A percentile compares a stretch with the other conserved stretches of the same genome.
These are phyloP conservation scores for Diatrype stigma DNA, from an alignment of 2,329 filamentous ascomycete species.

Conservation along the genomic window DNA sequence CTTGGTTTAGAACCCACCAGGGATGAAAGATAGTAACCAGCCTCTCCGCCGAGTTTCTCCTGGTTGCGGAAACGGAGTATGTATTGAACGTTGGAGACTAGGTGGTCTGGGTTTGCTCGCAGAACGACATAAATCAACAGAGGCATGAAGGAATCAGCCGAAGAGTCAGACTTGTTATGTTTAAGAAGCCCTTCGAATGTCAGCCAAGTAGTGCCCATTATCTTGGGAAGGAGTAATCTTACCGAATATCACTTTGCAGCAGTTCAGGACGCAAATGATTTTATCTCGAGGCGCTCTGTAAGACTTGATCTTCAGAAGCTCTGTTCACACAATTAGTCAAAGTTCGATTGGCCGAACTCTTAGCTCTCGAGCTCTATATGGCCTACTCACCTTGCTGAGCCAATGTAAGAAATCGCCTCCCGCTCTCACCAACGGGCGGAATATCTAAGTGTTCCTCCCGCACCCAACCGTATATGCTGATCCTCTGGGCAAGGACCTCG, in stretches of 20 bases:
- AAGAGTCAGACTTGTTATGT: conserved; percentile 89
- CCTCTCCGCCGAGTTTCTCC: conserved; percentile 95
- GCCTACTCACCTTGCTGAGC: conserved; percentile 71
- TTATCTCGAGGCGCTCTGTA: conserved; percentile 97
- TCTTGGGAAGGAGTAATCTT: conserved; percentile 18
- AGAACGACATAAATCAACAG: conserved; percentile 94
- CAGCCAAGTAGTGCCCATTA: background rate
- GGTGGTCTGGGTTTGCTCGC: conserved; percentile 88
- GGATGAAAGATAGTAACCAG: conserved; percentile 95
- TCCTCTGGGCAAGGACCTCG: conserved; percentile 93
- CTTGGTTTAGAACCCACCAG: conserved; percentile 51
- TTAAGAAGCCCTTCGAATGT: conserved; percentile 66
- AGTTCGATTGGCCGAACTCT: background rate
- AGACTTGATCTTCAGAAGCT: conserved; percentile 91
- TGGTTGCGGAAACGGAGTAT: conserved; percentile 96
- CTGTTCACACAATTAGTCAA: conserved; percentile 44
- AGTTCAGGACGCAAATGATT: conserved; percentile 96
- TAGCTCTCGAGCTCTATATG: background rate
- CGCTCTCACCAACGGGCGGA: conserved; percentile 75
- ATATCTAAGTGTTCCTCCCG: conserved; percentile 92
- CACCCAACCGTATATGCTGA: conserved; percentile 95
- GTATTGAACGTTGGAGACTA: conserved; percentile 97
- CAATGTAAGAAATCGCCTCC: conserved; percentile 79
- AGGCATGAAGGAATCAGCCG: conserved; percentile 92
- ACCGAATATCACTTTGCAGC: conserved; percentile 99